Evolutionary conservation across 257 asterid genomes (phyloP), one percentile per base, ranked within the genome.

Genomic region (Eustoma russellianum): DNA sequence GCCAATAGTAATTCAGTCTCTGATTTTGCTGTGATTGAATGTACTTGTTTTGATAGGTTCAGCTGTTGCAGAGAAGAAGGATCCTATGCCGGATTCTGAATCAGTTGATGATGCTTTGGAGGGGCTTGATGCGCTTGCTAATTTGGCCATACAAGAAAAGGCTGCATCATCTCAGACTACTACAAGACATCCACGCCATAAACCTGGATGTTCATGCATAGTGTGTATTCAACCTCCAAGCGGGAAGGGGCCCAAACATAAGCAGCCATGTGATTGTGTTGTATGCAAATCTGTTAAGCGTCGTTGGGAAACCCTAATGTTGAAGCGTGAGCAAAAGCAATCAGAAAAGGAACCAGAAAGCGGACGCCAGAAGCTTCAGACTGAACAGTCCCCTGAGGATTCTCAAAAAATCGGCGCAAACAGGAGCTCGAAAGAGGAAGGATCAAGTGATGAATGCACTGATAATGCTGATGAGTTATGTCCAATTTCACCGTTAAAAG

Each of bases 201-300:
- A 69, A 54, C 76, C 77, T 53, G 83, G 89, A 56, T 89, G 97
- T 60, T 16, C 77, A 3, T 89, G 97, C 76, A 79, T 86, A 35
- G 89, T 83, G 50, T 89, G 97, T 83, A 71, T 83, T 66, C 93
- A 86, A 66, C 91, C 91, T 40, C 84, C 97, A 33, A 86, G 88
- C 41, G 93, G 93, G 55, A 80, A 80, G 56, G 77, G 84, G 41
- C 68, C 79, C 6, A 83, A 79, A 60, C 95, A 86, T 72, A 55
- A 63, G 55, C 86, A 83, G 50, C 64, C 81, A 13, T 89, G 97
- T 6, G 78, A 74, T 5, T 85, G 94, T 43, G 70, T 72, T 9
- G 81, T 77, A 47, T 89, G 95, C 64, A 66, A 70, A 55, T 83
- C 87, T 14, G 61, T 77, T 38, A 77, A 77, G 56, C 89, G 85